Conservation (phyloP, 2,329 filamentous ascomycete species). For the Calonectria leucothoes region DNA sequence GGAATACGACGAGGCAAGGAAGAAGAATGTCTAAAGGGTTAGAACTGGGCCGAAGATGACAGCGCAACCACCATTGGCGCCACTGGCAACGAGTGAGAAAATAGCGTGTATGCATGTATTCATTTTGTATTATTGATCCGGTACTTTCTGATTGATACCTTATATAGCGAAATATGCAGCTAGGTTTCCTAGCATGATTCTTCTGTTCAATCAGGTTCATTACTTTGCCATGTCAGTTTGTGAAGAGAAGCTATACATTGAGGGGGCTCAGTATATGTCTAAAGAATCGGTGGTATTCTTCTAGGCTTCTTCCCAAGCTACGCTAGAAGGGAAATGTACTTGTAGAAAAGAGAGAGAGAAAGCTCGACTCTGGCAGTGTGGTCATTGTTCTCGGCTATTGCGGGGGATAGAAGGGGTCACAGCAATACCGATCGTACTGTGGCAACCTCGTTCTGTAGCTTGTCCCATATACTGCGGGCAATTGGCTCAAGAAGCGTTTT, state of each 20-base stretch:
- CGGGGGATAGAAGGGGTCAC: not conserved
- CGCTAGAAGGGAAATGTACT: too few species aligned
- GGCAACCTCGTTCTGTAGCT: not conserved
- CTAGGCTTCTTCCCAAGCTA: too few species aligned
- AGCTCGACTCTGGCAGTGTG: too few species aligned
- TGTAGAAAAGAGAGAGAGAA: too few species aligned
- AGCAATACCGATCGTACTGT: not conserved
- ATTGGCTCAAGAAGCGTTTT: not conserved
- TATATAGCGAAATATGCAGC: conserved; percentile 5
- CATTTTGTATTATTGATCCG: conserved; percentile 26
- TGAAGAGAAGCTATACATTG: not conserved
- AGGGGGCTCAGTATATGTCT: not conserved
- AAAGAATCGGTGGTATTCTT: not conserved
- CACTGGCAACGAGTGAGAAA: not conserved
- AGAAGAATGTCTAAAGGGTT: conserved; percentile 50
- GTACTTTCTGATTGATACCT: not conserved
- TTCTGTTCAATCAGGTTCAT: not conserved
- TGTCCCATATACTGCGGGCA: not conserved
- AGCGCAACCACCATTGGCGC: not conserved
- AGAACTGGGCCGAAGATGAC: not conserved
- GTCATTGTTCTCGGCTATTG: not conserved
- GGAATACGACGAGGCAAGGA: conserved; percentile 55
- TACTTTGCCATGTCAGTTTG: not conserved
- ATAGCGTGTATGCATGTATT: conserved; percentile 19
- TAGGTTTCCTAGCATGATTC: not conserved